Percentiles rank a stretch among this genome's conserved stretches.
Evolutionary conservation across 2,329 filamentous ascomycete genomes (phyloP).

Genomic region (Cryphonectria parasitica): DNA sequence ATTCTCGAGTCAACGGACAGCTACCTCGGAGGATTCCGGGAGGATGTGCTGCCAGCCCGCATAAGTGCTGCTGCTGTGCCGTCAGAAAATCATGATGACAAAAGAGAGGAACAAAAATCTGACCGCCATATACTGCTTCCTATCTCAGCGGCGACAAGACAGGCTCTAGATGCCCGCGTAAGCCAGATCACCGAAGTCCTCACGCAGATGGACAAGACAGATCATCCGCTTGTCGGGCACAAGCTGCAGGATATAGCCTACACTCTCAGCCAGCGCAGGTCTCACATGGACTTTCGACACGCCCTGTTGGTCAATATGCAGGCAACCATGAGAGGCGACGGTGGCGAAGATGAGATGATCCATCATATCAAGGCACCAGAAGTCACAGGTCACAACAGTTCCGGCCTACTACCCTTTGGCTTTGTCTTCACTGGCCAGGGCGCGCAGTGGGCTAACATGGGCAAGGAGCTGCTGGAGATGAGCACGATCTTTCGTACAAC

Average conservation of each 20-base stretch:
- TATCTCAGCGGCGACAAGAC: background rate
- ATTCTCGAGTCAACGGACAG: background rate
- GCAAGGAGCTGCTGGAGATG: background rate
- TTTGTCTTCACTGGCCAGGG: background rate
- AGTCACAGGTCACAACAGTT: background rate
- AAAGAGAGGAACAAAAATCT: background rate
- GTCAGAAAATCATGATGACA: background rate
- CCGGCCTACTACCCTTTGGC: background rate
- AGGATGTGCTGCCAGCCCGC: background rate
- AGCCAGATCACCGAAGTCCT: background rate
- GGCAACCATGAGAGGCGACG: background rate
- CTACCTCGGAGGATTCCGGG: background rate
- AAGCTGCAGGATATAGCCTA: background rate
- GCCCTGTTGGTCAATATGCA: background rate
- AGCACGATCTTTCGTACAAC: background rate
- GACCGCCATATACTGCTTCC: background rate
- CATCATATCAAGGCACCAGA: background rate
- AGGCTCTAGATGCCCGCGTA: background rate
- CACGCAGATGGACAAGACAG: background rate
- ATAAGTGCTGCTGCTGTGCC: background rate
- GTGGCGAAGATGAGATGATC: background rate
- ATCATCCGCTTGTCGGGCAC: background rate
- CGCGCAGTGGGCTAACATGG: background rate
- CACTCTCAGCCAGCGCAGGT: background rate
- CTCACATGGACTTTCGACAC: background rate